phyloP scores from a whole-genome alignment of 495 filamentous ascomycete genomes.

The Neurospora sp. region DNA sequence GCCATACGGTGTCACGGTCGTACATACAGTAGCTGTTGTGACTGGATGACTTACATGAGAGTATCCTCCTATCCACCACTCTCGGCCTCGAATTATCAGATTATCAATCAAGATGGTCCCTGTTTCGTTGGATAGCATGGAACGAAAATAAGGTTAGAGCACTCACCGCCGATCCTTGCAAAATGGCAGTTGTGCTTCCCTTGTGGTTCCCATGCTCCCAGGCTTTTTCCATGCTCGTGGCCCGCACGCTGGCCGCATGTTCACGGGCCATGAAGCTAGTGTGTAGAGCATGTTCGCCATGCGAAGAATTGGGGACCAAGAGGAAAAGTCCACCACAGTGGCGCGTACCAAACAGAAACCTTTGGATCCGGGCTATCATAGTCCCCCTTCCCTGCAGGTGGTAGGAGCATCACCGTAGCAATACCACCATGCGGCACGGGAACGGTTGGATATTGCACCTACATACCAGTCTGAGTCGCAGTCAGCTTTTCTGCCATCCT shows the following conservation, averaged over 20 bases:
- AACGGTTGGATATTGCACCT: background rate
- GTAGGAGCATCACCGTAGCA: background rate
- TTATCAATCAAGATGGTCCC: background rate
- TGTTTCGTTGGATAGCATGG: background rate
- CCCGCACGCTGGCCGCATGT: background rate
- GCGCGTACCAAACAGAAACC: background rate
- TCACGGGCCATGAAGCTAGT: background rate
- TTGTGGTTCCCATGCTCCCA: background rate
- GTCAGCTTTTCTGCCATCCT: background rate
- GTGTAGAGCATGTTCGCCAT: background rate
- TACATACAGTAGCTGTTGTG: background rate
- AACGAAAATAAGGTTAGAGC: background rate
- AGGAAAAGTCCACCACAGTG: background rate
- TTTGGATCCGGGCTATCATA: background rate
- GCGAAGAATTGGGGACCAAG: background rate
- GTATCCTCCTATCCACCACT: background rate
- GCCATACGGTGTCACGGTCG: background rate
- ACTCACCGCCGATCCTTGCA: background rate
- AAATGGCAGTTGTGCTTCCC: background rate
- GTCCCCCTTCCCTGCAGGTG: background rate
- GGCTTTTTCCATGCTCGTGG: background rate
- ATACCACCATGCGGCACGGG: background rate
- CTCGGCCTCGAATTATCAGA: background rate
- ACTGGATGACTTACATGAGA: background rate
- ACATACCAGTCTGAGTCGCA: background rate